Evolutionary conservation across 2,329 filamentous ascomycete species (phyloP).

Genomic region (Gyromitra esculenta): DNA sequence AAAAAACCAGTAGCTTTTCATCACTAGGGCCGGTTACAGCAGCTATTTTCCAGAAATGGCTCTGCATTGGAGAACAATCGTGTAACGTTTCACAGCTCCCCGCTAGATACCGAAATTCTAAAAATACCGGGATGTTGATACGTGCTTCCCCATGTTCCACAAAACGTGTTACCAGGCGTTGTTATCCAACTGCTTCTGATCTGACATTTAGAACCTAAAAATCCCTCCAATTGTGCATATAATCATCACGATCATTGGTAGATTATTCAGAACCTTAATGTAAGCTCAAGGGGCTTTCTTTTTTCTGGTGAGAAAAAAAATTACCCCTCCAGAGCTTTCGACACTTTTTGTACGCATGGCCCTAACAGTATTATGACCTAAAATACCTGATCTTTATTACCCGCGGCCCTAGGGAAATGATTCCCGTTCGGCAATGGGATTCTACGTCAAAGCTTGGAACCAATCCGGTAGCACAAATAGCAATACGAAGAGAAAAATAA

Average conservation of each 20-base stretch:
- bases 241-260: not conserved
- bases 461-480: not conserved
- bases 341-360: not conserved
- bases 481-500: conserved; percentile 4
- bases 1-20: too few relatives aligned
- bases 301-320: not conserved
- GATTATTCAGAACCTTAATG: not conserved
- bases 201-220: not conserved
- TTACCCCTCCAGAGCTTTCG: not conserved
- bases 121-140: not conserved
- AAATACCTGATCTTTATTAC: not conserved
- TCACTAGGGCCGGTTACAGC: too few relatives aligned
- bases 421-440: not conserved
- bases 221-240: not conserved
- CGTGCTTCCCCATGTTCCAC: not conserved
- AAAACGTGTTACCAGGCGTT: conserved; percentile 9
- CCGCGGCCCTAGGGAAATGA: not conserved
- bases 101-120: not conserved
- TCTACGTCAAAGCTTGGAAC: not conserved
- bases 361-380: not conserved
- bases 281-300: not conserved
- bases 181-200: not conserved
- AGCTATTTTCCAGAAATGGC: too few relatives aligned
- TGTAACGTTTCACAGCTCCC: conserved; percentile 15
- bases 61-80: not conserved